Percentiles rank a stretch among this genome's conserved stretches.
Conservation (phyloP, 1,139 yeast species). For the Saccharomyces hybrid region DNA sequence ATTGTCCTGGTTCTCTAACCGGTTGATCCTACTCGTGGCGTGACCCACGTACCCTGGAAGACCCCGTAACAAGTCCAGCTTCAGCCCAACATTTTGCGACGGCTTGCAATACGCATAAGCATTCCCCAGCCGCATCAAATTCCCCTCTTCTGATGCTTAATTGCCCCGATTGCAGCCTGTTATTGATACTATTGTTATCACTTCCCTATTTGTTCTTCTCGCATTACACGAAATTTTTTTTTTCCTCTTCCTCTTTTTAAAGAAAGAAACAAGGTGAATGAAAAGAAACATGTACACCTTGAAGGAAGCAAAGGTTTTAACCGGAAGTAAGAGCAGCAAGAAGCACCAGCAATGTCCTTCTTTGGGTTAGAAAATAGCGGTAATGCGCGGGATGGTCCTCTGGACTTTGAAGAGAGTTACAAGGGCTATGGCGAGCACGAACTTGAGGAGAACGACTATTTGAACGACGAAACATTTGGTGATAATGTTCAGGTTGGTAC, state of each 20-base stretch:
- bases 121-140: not conserved
- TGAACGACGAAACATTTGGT: conserved; percentile 88
- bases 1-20: conserved; percentile 75
- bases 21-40: conserved; percentile 63
- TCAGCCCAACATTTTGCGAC: conserved; percentile 11
- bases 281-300: not conserved
- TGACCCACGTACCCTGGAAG: conserved; percentile 53
- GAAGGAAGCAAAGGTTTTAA: not conserved
- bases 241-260: not conserved
- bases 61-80: conserved; percentile 15
- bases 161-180: not conserved
- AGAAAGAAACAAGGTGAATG: not conserved
- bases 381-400: conserved; percentile 7
- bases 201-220: not conserved
- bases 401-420: conserved; percentile 77
- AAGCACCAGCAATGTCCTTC: conserved; percentile 24
- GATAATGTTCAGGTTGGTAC: conserved; percentile 49
- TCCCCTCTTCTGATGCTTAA: not conserved
- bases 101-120: conserved; percentile 2
- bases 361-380: conserved; percentile 24
- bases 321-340: not conserved
- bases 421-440: conserved; percentile 67
- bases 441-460: conserved; percentile 68
- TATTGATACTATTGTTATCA: conserved; percentile 1
- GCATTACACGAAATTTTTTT: conserved; percentile 3